Percentiles rank a stretch among this genome's conserved stretches.
Evolutionary conservation across 2,329 filamentous ascomycete species (phyloP).

Genomic region (Rhinocladiella similis): DNA sequence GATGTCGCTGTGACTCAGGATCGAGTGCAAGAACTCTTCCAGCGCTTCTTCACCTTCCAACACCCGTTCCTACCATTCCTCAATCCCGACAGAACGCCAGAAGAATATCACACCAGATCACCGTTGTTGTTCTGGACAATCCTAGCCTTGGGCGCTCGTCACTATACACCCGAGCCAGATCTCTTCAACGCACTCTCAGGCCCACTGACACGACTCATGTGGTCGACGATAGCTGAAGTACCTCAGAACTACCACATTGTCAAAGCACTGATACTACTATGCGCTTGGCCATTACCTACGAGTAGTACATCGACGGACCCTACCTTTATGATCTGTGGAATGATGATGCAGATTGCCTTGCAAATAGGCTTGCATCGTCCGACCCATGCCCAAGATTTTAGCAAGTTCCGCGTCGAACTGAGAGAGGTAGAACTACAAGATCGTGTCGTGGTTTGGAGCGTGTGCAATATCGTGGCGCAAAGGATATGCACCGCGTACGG

Average conservation of each 20-base stretch:
- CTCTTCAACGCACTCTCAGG: slow-evolving; percentile 54
- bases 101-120: slow-evolving; percentile 59
- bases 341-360: slow-evolving; percentile 70
- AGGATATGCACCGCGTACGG: slow-evolving; percentile 69
- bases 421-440: slow-evolving; percentile 64
- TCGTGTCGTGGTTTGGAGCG: slow-evolving; percentile 65
- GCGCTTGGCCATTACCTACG: slow-evolving; percentile 65
- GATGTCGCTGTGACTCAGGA: slow-evolving; percentile 47
- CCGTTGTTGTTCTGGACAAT: slow-evolving; percentile 71
- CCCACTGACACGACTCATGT: slow-evolving; percentile 59
- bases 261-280: slow-evolving; percentile 63
- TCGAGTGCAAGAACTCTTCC: slow-evolving; percentile 46
- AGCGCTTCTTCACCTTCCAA: slow-evolving; percentile 64
- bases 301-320: slow-evolving; percentile 65
- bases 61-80: slow-evolving; percentile 66
- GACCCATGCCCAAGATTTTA: slow-evolving; percentile 60
- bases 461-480: slow-evolving; percentile 68
- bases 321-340: slow-evolving; percentile 64
- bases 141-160: slow-evolving; percentile 61
- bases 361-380: slow-evolving; percentile 66
- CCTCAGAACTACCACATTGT: slow-evolving; percentile 66
- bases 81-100: slow-evolving; percentile 53
- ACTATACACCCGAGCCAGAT: slow-evolving; percentile 55
- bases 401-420: slow-evolving; percentile 53
- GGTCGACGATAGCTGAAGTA: slow-evolving; percentile 61